phyloP scores from a whole-genome alignment of 192 early-diverging fungal species.

The Glomus cerebriforme region DNA sequence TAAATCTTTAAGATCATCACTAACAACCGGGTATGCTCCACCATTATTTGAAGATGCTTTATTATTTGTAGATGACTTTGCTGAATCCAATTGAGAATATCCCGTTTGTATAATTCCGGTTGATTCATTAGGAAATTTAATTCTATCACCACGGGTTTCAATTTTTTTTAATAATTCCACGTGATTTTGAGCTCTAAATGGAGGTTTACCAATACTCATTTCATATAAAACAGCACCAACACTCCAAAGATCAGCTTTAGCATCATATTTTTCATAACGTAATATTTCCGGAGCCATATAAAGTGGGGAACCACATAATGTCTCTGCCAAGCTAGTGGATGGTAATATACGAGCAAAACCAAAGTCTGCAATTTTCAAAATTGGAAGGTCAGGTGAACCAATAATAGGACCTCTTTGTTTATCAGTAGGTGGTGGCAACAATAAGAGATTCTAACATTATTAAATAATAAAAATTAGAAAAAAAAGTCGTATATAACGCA shows the following conservation, averaged over 20 bases:
- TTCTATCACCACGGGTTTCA: conserved; percentile 79
- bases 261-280: conserved; percentile 90
- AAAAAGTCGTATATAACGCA: not conserved
- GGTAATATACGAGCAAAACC: conserved; percentile 94
- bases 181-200: conserved; percentile 92
- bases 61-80: conserved; percentile 7
- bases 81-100: conserved; percentile 30
- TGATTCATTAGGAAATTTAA: conserved; percentile 82
- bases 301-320: conserved; percentile 94
- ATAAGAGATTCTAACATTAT: conserved; percentile 68
- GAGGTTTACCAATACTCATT: conserved; percentile 87
- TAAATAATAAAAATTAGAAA: conserved; percentile 8
- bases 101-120: conserved; percentile 12
- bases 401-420: conserved; percentile 43
- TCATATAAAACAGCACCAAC: conserved; percentile 95
- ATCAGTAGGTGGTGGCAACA: conserved; percentile 60
- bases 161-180: conserved; percentile 91
- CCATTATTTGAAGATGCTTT: not conserved
- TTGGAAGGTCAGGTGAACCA: conserved; percentile 64
- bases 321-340: conserved; percentile 84
- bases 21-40: conserved; percentile 42
- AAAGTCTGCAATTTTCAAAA: conserved; percentile 95
- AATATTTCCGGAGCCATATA: conserved; percentile 94
- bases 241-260: conserved; percentile 96
- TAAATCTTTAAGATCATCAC: conserved; percentile 79